phyloP scores from a whole-genome alignment of 176 grass and related monocot genomes.

The Bonia amplexicaulis region DNA sequence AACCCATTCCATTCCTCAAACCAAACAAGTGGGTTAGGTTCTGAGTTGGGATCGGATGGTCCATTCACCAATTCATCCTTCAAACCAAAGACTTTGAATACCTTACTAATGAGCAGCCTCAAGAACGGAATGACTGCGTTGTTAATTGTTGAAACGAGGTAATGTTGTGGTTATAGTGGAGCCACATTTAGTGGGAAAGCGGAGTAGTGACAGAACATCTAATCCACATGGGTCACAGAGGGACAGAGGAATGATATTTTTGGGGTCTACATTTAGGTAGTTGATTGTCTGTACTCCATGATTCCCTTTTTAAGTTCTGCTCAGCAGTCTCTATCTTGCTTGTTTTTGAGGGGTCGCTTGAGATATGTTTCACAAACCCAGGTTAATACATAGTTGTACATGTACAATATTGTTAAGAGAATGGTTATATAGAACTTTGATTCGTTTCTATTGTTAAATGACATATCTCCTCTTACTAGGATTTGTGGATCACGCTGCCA shows the following conservation, averaged over 20 bases:
- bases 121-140: not conserved
- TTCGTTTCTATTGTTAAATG: constrained; percentile 10
- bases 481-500: constrained; percentile 89
- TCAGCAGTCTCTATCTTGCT: constrained; percentile 31
- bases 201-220: not conserved
- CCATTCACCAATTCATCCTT: too few relatives aligned
- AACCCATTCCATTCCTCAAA: too few relatives aligned
- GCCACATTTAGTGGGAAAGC: not conserved
- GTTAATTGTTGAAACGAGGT: not conserved
- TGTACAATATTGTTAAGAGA: not conserved
- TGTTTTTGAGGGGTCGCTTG: not conserved
- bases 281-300: constrained; percentile 1
- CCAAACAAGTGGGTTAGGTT: too few relatives aligned
- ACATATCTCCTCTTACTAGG: constrained; percentile 22
- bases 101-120: not conserved
- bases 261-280: not conserved
- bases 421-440: not conserved
- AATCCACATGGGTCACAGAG: constrained; percentile 6
- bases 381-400: not conserved
- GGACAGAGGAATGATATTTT: not conserved
- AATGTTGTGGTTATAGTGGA: not conserved
- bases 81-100: not conserved
- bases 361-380: not conserved
- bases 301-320: constrained; percentile 24
- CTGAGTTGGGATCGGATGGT: too few relatives aligned